Conservation (phyloP, 2,329 filamentous ascomycete species). For the Colletotrichum tabaci region DNA sequence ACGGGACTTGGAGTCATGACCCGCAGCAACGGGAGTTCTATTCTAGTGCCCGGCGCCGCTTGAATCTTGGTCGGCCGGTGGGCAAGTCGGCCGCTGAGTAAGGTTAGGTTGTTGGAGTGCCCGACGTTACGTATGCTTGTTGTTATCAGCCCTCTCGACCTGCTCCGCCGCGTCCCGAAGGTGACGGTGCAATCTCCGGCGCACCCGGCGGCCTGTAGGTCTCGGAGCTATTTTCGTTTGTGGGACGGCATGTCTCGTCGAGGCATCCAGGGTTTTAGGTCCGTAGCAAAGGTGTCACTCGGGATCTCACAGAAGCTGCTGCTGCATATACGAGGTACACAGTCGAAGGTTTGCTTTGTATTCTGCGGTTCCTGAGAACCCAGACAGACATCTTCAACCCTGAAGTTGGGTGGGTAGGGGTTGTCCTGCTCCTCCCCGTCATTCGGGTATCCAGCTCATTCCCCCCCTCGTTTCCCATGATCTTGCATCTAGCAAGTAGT, state of each 20-base stretch:
- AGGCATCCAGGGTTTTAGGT: background rate
- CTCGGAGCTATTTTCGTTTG: background rate
- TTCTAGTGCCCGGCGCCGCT: constrained; percentile 10
- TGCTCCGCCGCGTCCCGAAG: background rate
- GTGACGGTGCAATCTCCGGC: constrained; percentile 9
- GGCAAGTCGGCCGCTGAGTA: background rate
- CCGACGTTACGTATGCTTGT: too few species aligned
- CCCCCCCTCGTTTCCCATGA: background rate
- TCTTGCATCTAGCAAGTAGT: constrained; percentile 15
- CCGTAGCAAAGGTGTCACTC: background rate
- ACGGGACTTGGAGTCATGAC: background rate
- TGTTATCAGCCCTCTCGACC: background rate
- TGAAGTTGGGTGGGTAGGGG: background rate
- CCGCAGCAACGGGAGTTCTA: background rate
- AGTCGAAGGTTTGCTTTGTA: background rate
- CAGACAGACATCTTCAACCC: background rate
- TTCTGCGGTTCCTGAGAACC: background rate
- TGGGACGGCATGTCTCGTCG: background rate
- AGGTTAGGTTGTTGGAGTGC: too few species aligned
- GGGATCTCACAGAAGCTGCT: background rate
- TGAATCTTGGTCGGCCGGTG: background rate
- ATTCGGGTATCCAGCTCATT: background rate
- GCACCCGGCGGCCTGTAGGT: background rate
- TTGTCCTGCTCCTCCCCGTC: background rate
- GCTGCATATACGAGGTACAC: constrained; percentile 1